These are phyloP conservation scores for Leishmania aethiopica DNA, from an alignment of 208 protist species.

Conservation along the genomic window DNA sequence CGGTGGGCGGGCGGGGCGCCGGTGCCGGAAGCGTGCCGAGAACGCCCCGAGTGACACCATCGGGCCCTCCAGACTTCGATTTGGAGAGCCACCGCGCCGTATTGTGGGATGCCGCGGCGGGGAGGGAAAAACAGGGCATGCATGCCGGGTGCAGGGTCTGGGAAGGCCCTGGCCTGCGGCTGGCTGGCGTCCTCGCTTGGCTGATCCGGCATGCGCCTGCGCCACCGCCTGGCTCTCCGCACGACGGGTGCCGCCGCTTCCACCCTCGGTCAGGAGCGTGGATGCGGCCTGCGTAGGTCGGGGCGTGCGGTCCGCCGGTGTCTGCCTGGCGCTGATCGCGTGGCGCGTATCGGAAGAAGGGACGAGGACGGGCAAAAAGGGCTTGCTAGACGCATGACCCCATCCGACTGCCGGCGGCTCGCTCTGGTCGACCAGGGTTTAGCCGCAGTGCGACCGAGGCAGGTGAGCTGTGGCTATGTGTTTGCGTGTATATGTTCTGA, in stretches of 20 bases:
- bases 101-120: background rate
- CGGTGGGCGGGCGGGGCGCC: no score
- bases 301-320: background rate
- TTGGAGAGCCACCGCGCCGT: background rate
- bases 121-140: no score
- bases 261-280: background rate
- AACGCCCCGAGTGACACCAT: no score
- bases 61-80: background rate
- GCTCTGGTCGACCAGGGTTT: background rate
- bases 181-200: background rate
- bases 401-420: background rate
- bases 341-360: background rate
- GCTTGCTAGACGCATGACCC: background rate
- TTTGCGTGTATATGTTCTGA: background rate
- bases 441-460: background rate
- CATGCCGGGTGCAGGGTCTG: no score
- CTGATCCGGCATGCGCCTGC: background rate
- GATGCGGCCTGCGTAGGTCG: no score
- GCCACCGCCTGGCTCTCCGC: no score
- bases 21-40: no score
- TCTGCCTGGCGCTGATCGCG: background rate
- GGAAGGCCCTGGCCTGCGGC: background rate
- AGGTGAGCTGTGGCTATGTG: background rate
- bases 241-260: background rate
- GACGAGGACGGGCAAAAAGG: background rate